Evolutionary conservation across 1,139 yeast genomes (phyloP), one percentile per base, ranked within the genome.

Genomic region (Lodderomyces metapsilosis): DNA sequence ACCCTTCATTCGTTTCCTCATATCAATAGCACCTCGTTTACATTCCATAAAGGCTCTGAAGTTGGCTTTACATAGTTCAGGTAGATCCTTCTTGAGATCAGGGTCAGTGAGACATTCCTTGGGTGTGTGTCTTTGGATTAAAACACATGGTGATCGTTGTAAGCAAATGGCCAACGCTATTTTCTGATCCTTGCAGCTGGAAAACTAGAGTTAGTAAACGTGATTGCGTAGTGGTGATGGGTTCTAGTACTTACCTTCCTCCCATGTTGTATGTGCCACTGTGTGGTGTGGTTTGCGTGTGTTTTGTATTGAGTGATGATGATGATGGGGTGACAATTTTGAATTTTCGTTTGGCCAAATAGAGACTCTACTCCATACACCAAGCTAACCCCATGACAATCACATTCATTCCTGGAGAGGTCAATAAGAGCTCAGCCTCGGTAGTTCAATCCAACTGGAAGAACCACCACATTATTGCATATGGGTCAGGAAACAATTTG

Each of bases 131-230:
- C 98, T 73, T 49, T 92, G 88, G 32, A 92, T 77, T 68, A 92
- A 76, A 43, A 92, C 98, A 63, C 98, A 92, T 12, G 98, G 98
- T 4, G 98, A 89, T 59, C 97, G 74, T 61, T 92, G 98, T 38
- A 92, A 74, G 58, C 98, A 92, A 18, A 92, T 84, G 6, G 98
- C 98, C 48, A 92, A 88, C 12, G 95, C 96, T 54, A 80, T 88
- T 56, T 89, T 80, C 57, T 91, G 94, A 62, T 92, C 98, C 56
- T 87, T 84, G 64, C 98, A 92, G 74, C 96, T 89, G 44, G 2
- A 21, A n/a, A 13, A 28, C n/a, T 6, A 5, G 12, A 10, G 13
- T 5, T 25, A 4, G 32, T 33, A 5, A 17, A 21, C 12, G 10
- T 13, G 8, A 15, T 17, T n/a, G 23, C 15, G 3, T 32, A 24